A percentile compares a stretch with the other conserved stretches of the same genome.
Evolutionary conservation across 352 stramenopile genomes (phyloP).

Genomic region (Globisporangium middletonii): DNA sequence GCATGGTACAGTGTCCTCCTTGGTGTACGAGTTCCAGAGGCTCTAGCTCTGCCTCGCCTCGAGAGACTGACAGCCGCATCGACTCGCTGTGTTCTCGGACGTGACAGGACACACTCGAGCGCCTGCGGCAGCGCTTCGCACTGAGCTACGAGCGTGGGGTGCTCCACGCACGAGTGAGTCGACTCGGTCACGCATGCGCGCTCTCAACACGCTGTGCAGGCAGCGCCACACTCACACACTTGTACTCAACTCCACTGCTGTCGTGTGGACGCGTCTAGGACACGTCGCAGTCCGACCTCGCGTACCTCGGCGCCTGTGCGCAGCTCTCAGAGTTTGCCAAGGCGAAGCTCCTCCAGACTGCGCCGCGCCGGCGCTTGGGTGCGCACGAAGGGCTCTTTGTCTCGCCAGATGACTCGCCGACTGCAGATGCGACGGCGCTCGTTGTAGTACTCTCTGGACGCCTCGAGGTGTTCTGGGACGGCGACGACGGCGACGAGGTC

Average conservation of each 20-base stretch:
- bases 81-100: not conserved
- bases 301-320: conserved; percentile 33
- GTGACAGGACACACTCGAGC: conserved; percentile 11
- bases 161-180: conserved; percentile 2
- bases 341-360: conserved; percentile 23
- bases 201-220: not conserved
- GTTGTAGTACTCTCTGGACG: conserved; percentile 31
- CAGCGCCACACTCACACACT: not conserved
- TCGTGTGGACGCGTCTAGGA: conserved; percentile 16
- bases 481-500: conserved; percentile 6
- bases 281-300: conserved; percentile 23
- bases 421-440: conserved; percentile 10
- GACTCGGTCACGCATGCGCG: conserved; percentile 1
- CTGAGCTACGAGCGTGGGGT: conserved; percentile 22
- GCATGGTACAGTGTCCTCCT: conserved; percentile 13
- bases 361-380: conserved; percentile 15
- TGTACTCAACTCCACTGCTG: not conserved
- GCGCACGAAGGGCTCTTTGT: conserved; percentile 17
- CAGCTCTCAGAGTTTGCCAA: conserved; percentile 28
- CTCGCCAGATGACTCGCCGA: not conserved
- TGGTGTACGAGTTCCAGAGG: not conserved
- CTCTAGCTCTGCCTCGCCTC: too few relatives aligned
- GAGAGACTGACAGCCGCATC: too few relatives aligned
- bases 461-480: conserved; percentile 45
- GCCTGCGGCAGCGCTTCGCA: conserved; percentile 16